These are phyloP conservation scores for Paspalum vaginatum DNA, from an alignment of 176 grass and related monocot genomes.

Conservation along the genomic window DNA sequence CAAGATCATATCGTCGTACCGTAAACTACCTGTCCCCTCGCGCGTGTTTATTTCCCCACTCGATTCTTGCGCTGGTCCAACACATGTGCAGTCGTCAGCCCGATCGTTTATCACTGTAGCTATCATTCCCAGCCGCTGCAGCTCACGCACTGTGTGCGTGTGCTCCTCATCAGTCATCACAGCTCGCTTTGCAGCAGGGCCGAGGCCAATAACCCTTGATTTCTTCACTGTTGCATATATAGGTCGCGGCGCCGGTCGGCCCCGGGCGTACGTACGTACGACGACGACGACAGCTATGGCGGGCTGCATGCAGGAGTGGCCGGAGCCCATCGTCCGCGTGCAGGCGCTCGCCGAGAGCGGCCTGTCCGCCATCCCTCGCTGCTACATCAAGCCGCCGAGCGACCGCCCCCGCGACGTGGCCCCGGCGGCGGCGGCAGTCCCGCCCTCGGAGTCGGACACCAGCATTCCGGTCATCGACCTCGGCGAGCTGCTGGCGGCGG, in stretches of 20 bases:
- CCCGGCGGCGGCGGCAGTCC: too few species aligned
- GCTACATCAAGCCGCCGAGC: constrained; percentile 74
- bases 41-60: background rate
- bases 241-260: background rate
- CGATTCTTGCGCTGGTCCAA: background rate
- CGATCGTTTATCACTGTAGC: constrained; percentile 35
- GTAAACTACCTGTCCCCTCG: background rate
- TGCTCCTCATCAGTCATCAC: too few species aligned
- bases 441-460: background rate
- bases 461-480: constrained; percentile 83
- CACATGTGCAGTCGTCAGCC: background rate
- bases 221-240: constrained; percentile 24
- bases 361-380: constrained; percentile 53
- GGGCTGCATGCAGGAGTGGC: constrained; percentile 72
- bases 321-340: constrained; percentile 72
- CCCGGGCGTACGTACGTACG: too few species aligned
- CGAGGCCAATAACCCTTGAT: too few species aligned
- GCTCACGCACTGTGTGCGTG: background rate
- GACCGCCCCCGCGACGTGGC: constrained; percentile 57
- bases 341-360: constrained; percentile 82
- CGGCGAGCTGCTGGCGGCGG: constrained; percentile 39
- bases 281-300: constrained; percentile 6
- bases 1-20: background rate
- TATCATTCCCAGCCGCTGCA: too few species aligned
- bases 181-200: too few species aligned